Evolutionary conservation across 352 stramenopile genomes (phyloP), one percentile per base, ranked within the genome.

Genomic region (Stramenopiles sp.): DNA sequence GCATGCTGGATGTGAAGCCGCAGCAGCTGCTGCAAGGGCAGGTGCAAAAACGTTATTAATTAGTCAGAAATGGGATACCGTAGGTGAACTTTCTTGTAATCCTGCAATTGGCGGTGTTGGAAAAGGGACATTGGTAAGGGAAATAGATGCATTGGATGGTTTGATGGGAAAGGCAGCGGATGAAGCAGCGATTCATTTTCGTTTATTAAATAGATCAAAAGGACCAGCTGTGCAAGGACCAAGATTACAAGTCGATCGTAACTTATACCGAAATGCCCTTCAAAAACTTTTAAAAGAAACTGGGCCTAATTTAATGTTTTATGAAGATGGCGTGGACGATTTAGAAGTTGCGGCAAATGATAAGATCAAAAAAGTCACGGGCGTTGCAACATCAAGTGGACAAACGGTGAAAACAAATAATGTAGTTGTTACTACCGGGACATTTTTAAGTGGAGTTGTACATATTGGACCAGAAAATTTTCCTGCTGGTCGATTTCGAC

Each of bases 81-180:
- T 98, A 73, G 96, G 96, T 31, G 96, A 99, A 86, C 92, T 99
- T 82, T 97, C 89, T 13, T 99, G 95, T 88, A 99, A 99, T 85
- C 96, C 96, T 30, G 96, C 89, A 32, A 98, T 99, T 78, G 96
- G 96, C 38, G 96, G 96, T 4, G 97, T 98, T 7, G 96, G 95
- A 32, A 99, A 99, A 86, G 95, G 95, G 31, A 97, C 97, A 81
- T 86, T 99, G 30, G 95, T 99, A 31, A 88, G 93, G 29, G 96
- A 99, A 83, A 93, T 99, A 76, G 95, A 99, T 85, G 96, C 96
- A 20, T 84, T 99, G 23, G 93, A 96, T 78, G 96, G 96, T n/a
- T 85, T 98, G 73, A 99, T 99, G 88, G 95, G 94, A 7, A 88
- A 90, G 43, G 87, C 97, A 13, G 95, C 94, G 0, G 96, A 99